These are phyloP conservation scores for Acanthamoeba divionensis DNA, from an alignment of 208 protist genomes.

Conservation along the genomic window DNA sequence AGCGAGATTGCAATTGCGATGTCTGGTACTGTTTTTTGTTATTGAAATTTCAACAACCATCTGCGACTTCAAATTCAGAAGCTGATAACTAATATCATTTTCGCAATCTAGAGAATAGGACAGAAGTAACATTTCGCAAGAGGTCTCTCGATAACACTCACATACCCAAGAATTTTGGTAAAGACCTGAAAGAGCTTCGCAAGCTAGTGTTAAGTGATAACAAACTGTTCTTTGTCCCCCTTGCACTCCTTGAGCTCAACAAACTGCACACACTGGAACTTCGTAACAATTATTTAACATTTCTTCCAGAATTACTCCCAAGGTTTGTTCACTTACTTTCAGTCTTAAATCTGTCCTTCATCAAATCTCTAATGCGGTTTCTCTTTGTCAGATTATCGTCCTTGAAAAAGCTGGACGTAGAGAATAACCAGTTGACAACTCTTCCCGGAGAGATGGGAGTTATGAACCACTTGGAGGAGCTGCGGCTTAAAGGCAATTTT, in stretches of 20 bases:
- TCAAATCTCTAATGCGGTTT: no score
- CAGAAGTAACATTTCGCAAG: not conserved
- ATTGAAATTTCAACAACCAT: no score
- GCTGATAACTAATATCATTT: no score
- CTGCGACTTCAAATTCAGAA: no score
- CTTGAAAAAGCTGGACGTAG: slow-evolving; percentile 35
- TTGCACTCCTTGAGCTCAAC: slow-evolving; percentile 20
- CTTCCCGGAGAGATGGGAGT: slow-evolving; percentile 32
- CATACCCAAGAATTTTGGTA: slow-evolving; percentile 44
- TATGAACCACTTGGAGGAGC: slow-evolving; percentile 34
- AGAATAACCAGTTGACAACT: slow-evolving; percentile 16
- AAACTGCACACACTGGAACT: slow-evolving; percentile 6
- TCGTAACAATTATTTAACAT: slow-evolving; percentile 24
- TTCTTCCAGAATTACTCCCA: not conserved
- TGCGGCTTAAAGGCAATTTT: slow-evolving; percentile 17
- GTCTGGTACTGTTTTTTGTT: no score
- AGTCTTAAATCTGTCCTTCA: not conserved
- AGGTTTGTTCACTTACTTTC: not conserved
- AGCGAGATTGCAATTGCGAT: not conserved
- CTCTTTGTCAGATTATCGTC: not conserved
- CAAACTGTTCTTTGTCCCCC: slow-evolving; percentile 47
- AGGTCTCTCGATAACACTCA: slow-evolving; percentile 6
- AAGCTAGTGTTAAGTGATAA: slow-evolving; percentile 44
- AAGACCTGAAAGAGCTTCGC: not conserved
- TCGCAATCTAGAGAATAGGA: not conserved